Percentiles rank a stretch among this genome's conserved stretches.
Evolutionary conservation across 192 early-diverging fungal genomes (phyloP).

Genomic region (Martensiomyces pterosporus): DNA sequence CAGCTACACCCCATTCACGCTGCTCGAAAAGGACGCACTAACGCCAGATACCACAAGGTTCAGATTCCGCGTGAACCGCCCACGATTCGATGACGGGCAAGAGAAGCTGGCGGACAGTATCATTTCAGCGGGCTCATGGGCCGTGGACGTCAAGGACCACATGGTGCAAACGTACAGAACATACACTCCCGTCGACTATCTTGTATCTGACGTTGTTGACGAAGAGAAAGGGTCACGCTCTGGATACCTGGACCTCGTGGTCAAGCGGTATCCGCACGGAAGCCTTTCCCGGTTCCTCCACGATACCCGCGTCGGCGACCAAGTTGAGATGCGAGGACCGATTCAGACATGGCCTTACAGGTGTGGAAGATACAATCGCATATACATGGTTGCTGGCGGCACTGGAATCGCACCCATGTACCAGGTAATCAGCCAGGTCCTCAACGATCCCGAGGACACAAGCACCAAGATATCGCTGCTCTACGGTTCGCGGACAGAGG

Average conservation of each 20-base stretch:
- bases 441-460: constrained; percentile 42
- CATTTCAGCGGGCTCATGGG: constrained; percentile 47
- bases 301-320: constrained; percentile 50
- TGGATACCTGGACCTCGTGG: constrained; percentile 57
- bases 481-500: constrained; percentile 31
- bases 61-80: constrained; percentile 53
- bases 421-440: constrained; percentile 53
- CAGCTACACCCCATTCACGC: constrained; percentile 52
- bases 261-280: constrained; percentile 65
- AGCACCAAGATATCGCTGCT: constrained; percentile 30
- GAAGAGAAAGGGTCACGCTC: constrained; percentile 18
- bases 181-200: constrained; percentile 63
- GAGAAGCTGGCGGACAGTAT: constrained; percentile 24
- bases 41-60: constrained; percentile 55
- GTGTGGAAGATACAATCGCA: constrained; percentile 4
- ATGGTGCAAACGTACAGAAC: constrained; percentile 63
- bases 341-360: constrained; percentile 49
- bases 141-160: constrained; percentile 67
- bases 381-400: constrained; percentile 65
- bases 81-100: constrained; percentile 36
- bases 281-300: constrained; percentile 62
- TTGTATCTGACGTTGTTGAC: constrained; percentile 24
- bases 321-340: constrained; percentile 65
- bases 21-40: constrained; percentile 44
- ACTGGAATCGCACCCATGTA: constrained; percentile 75